Conservation (phyloP, 805 yeast genomes). For the Maudiozyma bulderi region DNA sequence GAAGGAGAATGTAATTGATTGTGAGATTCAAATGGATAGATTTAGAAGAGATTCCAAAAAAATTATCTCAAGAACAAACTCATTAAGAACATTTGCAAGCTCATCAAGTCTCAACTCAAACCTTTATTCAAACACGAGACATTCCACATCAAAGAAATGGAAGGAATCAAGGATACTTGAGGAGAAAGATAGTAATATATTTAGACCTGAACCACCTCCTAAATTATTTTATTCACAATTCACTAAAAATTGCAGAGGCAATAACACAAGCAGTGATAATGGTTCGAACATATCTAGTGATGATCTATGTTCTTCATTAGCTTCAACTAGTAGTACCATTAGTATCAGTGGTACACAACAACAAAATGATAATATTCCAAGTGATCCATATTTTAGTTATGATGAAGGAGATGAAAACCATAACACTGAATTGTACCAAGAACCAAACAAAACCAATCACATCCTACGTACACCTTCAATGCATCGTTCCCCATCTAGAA, state of each 20-base stretch:
- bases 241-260: not conserved
- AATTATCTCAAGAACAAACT: conserved; percentile 28
- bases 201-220: conserved; percentile 23
- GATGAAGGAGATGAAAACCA: conserved; percentile 11
- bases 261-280: not conserved
- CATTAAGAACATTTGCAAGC: conserved; percentile 14
- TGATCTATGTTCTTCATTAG: conserved; percentile 7
- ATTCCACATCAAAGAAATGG: not conserved
- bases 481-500: not conserved
- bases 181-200: conserved; percentile 2
- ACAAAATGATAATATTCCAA: conserved; percentile 11
- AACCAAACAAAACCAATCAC: too few species aligned
- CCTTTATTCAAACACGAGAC: not conserved
- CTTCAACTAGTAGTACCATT: conserved; percentile 13
- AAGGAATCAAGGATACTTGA: not conserved
- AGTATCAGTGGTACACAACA: conserved; percentile 14
- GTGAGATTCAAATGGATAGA: conserved; percentile 45
- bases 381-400: conserved; percentile 13
- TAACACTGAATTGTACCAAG: not conserved
- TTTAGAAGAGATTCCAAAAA: conserved; percentile 39
- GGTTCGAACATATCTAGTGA: conserved; percentile 5
- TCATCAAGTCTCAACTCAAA: not conserved
- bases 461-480: not conserved
- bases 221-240: conserved; percentile 13
- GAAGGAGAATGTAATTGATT: conserved; percentile 25